A percentile compares a stretch with the other conserved stretches of the same genome.
Conservation (phyloP, 805 yeast species). For the Metahyphopichia silvanorum region DNA sequence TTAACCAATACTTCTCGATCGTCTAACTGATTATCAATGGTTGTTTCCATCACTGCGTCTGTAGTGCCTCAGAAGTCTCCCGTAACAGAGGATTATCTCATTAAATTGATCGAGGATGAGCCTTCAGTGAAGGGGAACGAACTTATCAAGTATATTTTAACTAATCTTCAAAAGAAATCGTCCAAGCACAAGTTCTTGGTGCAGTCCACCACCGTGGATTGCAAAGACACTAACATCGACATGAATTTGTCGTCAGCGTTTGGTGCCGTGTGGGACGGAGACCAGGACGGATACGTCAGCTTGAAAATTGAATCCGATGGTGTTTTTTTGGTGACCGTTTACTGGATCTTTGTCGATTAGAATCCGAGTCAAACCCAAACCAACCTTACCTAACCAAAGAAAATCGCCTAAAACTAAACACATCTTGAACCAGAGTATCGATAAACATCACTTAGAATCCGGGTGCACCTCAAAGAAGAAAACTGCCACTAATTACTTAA, state of each 20-base stretch:
- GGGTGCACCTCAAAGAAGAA: no score
- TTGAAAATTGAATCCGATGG: conserved; percentile 22
- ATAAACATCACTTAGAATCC: no score
- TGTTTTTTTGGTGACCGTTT: conserved; percentile 2
- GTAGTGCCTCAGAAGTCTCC: conserved; percentile 16
- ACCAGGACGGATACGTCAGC: conserved; percentile 51
- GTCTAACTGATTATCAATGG: no score
- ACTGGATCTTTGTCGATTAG: conserved; percentile 4
- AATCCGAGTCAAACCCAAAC: no score
- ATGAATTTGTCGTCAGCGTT: conserved; percentile 32
- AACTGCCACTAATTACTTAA: no score
- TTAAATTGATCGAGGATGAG: conserved; percentile 8
- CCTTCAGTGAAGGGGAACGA: no score
- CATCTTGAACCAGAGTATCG: no score
- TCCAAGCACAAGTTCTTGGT: conserved; percentile 57
- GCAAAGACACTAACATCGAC: conserved; percentile 12
- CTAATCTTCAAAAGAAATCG: conserved; percentile 39
- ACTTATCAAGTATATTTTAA: conserved; percentile 29
- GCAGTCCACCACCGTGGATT: conserved; percentile 34
- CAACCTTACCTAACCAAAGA: no score
- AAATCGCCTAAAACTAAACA: no score
- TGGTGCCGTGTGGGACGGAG: conserved; percentile 57
- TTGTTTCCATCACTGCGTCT: conserved; percentile 8
- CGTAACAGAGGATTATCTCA: conserved; percentile 12
- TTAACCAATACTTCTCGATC: no score